These are phyloP conservation scores for Colletotrichum sp. DNA, from an alignment of 2,329 filamentous ascomycete species.

Conservation along the genomic window DNA sequence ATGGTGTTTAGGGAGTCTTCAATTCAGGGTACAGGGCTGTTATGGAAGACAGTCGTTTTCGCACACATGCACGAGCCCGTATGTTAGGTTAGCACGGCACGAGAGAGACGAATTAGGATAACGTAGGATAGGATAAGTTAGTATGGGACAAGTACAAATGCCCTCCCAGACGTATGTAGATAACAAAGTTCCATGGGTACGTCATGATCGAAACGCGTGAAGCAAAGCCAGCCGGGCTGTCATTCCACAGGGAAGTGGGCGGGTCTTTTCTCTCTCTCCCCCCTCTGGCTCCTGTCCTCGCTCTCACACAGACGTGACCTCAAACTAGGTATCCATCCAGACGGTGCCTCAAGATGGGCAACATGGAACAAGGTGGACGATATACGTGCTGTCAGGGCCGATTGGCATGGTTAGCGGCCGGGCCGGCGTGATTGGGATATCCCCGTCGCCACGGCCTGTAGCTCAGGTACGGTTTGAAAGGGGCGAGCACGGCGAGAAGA, in stretches of 20 bases:
- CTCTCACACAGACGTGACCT: not conserved
- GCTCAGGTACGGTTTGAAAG: not conserved
- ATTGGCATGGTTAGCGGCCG: not conserved
- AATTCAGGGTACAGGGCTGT: not conserved
- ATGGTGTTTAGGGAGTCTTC: constrained; percentile 22
- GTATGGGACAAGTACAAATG: not conserved
- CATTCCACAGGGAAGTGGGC: not conserved
- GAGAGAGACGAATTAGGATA: not conserved
- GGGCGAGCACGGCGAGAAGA: not conserved
- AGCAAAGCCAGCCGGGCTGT: not conserved
- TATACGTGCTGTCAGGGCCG: not conserved
- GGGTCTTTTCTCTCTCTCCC: not conserved
- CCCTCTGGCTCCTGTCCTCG: not conserved
- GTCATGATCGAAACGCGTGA: not conserved
- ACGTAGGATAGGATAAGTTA: not conserved
- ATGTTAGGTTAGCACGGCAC: not conserved
- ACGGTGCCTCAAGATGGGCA: not conserved
- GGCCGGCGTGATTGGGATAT: not conserved
- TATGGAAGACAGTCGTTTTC: not conserved
- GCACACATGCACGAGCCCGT: not conserved
- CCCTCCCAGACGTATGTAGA: not conserved
- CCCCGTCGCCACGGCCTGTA: not conserved
- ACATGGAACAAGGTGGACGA: not conserved
- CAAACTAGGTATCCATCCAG: not conserved
- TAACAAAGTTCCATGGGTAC: not conserved